Percentiles rank a stretch among this genome's conserved stretches.
phyloP scores from a whole-genome alignment of 1,139 yeast genomes.

The Kodamaea alishanica region DNA sequence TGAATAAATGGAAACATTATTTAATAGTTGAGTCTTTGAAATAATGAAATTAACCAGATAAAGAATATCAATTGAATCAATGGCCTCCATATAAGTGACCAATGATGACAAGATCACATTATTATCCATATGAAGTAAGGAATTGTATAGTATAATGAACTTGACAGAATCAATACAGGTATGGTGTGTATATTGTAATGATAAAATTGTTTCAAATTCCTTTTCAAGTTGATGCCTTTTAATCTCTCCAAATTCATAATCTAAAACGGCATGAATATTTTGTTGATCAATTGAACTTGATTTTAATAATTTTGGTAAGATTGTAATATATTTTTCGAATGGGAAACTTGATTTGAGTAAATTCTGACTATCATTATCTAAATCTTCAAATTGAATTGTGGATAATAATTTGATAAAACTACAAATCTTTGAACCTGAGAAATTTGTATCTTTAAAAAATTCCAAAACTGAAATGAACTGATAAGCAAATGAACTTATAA shows the following conservation, averaged over 20 bases:
- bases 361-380: conserved; percentile 1
- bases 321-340: conserved; percentile 5
- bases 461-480: conserved; percentile 10
- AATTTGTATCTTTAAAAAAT: conserved; percentile 3
- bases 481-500: conserved; percentile 10
- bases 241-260: conserved; percentile 6
- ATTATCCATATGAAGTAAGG: conserved; percentile 1
- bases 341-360: conserved; percentile 3
- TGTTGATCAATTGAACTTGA: background rate
- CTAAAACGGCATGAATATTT: conserved; percentile 2
- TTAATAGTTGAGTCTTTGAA: background rate
- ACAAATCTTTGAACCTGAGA: background rate
- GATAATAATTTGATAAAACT: conserved; percentile 5
- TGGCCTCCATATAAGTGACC: conserved; percentile 4
- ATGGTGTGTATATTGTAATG: conserved; percentile 2
- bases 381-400: conserved; percentile 1
- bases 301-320: conserved; percentile 1
- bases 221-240: conserved; percentile 1
- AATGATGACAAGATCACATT: conserved; percentile 6
- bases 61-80: conserved; percentile 6
- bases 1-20: conserved; percentile 1
- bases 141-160: conserved; percentile 2
- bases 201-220: conserved; percentile 3
- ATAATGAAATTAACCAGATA: conserved; percentile 5
- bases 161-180: conserved; percentile 6